Percentiles rank a stretch among this genome's conserved stretches.
Conservation (phyloP, 306 rosid species). For the Cucurbita moschata region DNA sequence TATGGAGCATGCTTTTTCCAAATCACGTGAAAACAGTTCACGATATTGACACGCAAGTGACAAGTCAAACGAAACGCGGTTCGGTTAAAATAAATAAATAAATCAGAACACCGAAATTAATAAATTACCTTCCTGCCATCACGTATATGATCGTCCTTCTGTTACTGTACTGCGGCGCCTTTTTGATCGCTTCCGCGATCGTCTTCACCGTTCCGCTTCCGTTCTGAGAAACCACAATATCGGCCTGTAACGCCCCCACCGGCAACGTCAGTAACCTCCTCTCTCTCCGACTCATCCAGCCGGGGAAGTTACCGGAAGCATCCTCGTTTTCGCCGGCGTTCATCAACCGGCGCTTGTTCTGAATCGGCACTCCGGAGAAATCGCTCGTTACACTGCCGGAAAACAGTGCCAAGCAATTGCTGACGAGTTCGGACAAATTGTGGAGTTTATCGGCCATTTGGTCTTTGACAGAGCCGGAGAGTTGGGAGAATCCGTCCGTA, state of each 20-base stretch:
- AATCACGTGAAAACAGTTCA: neutral
- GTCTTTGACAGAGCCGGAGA: conserved; percentile 32
- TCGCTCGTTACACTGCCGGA: conserved; percentile 26
- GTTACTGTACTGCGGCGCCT: conserved; percentile 39
- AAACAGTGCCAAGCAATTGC: conserved; percentile 77
- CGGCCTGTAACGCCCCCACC: conserved; percentile 42
- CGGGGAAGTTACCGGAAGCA: conserved; percentile 32
- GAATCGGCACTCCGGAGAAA: conserved; percentile 73
- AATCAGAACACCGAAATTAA: too few species aligned
- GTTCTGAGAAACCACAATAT: conserved; percentile 45
- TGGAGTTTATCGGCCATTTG: conserved; percentile 30
- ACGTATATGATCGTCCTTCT: conserved; percentile 57
- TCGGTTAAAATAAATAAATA: too few species aligned
- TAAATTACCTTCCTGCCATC: conserved; percentile 74
- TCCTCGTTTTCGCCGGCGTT: conserved; percentile 6
- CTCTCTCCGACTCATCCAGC: conserved; percentile 49
- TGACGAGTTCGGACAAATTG: conserved; percentile 61
- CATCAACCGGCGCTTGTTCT: conserved; percentile 29
- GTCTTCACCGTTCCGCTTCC: conserved; percentile 60
- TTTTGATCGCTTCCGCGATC: conserved; percentile 63
- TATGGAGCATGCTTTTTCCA: neutral
- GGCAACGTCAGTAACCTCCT: conserved; percentile 47
- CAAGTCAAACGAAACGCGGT: neutral
- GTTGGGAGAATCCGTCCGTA: conserved; percentile 43
- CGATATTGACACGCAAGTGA: neutral